Evolutionary conservation across 2,329 filamentous ascomycete species (phyloP).

Genomic region (Colletotrichum sojae): DNA sequence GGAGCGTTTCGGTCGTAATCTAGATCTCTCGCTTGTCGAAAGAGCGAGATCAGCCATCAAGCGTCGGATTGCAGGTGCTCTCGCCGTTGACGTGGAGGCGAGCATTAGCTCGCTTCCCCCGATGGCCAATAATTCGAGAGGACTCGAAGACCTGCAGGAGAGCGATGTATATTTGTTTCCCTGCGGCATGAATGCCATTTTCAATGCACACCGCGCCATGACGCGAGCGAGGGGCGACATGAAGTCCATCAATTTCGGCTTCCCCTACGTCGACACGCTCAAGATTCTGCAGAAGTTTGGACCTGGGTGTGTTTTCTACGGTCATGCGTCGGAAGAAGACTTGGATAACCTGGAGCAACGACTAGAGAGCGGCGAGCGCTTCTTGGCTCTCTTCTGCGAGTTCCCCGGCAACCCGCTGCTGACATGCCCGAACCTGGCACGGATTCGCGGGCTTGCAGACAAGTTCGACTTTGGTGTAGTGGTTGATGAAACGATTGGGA

Average conservation of each 20-base stretch:
- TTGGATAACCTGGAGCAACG: conserved; percentile 85
- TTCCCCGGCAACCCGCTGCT: conserved; percentile 95
- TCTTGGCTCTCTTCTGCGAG: conserved; percentile 90
- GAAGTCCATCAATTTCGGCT: conserved; percentile 94
- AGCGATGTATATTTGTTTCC: conserved; percentile 92
- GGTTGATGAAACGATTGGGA: conserved; percentile 96
- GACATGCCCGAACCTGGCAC: conserved; percentile 83
- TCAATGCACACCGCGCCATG: conserved; percentile 84
- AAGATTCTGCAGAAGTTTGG: conserved; percentile 97
- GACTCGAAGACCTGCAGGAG: conserved; percentile 78
- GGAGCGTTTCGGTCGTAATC: conserved; percentile 92
- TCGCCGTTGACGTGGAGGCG: conserved; percentile 80
- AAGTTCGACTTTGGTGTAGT: conserved; percentile 90
- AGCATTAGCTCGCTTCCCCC: conserved; percentile 65
- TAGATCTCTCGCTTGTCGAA: conserved; percentile 83
- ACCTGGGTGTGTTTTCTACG: conserved; percentile 90
- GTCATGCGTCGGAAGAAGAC: conserved; percentile 81
- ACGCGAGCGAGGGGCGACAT: conserved; percentile 73
- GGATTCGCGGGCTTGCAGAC: conserved; percentile 86
- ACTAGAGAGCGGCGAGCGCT: conserved; percentile 80
- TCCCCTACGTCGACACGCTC: conserved; percentile 96
- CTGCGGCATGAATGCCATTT: conserved; percentile 95
- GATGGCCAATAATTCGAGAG: conserved; percentile 64
- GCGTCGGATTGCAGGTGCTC: conserved; percentile 88
- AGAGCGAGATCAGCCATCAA: conserved; percentile 90